These are phyloP conservation scores for Wallacemonas sp. DNA, from an alignment of 208 protist species.

Conservation along the genomic window DNA sequence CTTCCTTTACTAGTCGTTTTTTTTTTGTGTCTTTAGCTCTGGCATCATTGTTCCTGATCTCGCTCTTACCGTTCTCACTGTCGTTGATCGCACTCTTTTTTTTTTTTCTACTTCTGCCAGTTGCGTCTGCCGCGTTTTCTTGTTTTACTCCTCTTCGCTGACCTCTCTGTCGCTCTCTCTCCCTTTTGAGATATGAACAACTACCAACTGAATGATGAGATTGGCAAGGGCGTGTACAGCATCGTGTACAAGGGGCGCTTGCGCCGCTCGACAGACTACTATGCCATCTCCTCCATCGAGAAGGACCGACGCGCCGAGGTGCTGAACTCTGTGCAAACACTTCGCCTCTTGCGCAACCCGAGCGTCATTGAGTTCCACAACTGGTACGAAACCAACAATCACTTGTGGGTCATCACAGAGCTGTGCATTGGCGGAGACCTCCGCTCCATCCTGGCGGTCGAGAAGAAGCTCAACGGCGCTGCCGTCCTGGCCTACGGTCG, in stretches of 20 bases:
- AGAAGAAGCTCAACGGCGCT: constrained; percentile 61
- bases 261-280: constrained; percentile 92
- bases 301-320: constrained; percentile 88
- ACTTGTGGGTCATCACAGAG: constrained; percentile 96
- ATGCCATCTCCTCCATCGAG: constrained; percentile 94
- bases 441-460: constrained; percentile 67
- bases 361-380: constrained; percentile 93
- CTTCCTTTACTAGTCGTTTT: not conserved
- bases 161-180: constrained; percentile 6
- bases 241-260: constrained; percentile 94
- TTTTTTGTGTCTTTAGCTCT: constrained; percentile 7
- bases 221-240: constrained; percentile 85
- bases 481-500: constrained; percentile 79
- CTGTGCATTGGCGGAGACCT: constrained; percentile 94
- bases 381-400: constrained; percentile 97
- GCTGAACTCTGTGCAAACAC: constrained; percentile 83
- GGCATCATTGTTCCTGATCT: too few relatives aligned
- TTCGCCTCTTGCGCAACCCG: constrained; percentile 74
- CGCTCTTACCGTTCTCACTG: not conserved
- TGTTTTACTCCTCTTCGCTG: constrained; percentile 10
- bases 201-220: constrained; percentile 94
- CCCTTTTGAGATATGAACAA: constrained; percentile 84
- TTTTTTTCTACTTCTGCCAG: constrained; percentile 3
- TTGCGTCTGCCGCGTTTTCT: constrained; percentile 13
- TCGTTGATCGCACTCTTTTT: not conserved